A percentile compares a stretch with the other conserved stretches of the same genome.
These are phyloP conservation scores for Agrostemma githago DNA, from an alignment of 148 eudicot species.

Conservation along the genomic window DNA sequence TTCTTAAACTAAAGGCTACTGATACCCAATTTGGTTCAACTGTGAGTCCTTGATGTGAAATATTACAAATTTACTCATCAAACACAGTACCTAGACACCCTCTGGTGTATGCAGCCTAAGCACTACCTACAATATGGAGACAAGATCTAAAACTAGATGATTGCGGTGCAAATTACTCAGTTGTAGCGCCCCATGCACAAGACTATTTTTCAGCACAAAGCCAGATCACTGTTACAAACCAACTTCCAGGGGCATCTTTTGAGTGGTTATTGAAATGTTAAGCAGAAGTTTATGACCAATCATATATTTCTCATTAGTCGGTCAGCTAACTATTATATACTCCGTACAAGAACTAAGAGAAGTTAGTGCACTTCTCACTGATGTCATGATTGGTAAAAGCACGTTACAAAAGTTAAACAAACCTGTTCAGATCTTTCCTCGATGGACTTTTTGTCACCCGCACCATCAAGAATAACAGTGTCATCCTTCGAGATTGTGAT, in stretches of 20 bases:
- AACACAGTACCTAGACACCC: background rate
- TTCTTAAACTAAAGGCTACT: background rate
- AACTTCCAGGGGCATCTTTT: too few species aligned
- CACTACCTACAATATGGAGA: background rate
- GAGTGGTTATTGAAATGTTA: too few species aligned
- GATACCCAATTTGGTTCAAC: background rate
- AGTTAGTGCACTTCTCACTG: background rate
- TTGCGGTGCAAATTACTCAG: background rate
- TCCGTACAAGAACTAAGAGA: background rate
- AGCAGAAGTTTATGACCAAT: too few species aligned
- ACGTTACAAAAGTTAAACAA: conserved; percentile 7
- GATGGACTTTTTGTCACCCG: conserved; percentile 75
- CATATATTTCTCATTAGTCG: too few species aligned
- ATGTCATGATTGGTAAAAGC: background rate
- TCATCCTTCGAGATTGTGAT: conserved; percentile 88
- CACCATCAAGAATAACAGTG: conserved; percentile 87
- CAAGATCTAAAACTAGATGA: background rate
- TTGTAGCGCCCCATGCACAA: too few species aligned
- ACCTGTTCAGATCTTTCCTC: conserved; percentile 98
- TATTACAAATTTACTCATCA: background rate
- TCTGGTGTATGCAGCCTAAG: background rate
- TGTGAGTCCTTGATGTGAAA: background rate
- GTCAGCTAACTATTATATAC: too few species aligned
- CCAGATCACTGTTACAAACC: too few species aligned
- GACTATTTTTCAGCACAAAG: too few species aligned